Percentiles rank a stretch among this genome's conserved stretches.
These are phyloP conservation scores for Epipyxis sp. DNA, from an alignment of 108 stramenopile genomes.

Conservation along the genomic window DNA sequence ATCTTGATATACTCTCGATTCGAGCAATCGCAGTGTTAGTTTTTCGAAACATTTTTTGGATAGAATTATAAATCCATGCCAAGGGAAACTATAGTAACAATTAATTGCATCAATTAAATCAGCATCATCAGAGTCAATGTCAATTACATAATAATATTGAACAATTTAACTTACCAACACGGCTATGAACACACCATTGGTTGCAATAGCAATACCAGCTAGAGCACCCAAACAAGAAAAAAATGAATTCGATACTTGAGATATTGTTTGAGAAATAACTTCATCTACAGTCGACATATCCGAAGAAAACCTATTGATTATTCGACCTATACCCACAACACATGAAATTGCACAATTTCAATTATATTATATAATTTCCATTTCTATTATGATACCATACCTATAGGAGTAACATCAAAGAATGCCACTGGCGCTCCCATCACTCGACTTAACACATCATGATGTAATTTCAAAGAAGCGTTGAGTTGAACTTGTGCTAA, in stretches of 20 bases:
- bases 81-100: no score
- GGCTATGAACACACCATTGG: slow-evolving; percentile 4
- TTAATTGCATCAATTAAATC: neutral
- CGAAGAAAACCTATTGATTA: slow-evolving; percentile 20
- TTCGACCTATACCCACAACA: slow-evolving; percentile 19
- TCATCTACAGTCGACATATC: slow-evolving; percentile 28
- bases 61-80: neutral
- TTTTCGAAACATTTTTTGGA: slow-evolving; percentile 3
- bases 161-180: no score
- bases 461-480: neutral
- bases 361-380: no score
- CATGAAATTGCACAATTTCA: no score
- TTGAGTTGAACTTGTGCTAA: neutral
- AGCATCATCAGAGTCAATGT: neutral
- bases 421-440: slow-evolving; percentile 58
- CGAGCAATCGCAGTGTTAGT: slow-evolving; percentile 68
- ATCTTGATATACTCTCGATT: slow-evolving; percentile 74
- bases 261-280: neutral
- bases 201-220: slow-evolving; percentile 17
- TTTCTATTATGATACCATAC: no score
- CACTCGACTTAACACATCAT: neutral
- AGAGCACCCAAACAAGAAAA: neutral
- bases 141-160: no score
- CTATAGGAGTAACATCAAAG: slow-evolving; percentile 89
- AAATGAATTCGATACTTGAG: slow-evolving; percentile 7